phyloP scores from a whole-genome alignment of 305 asterid species.

The Rubia balearica region DNA sequence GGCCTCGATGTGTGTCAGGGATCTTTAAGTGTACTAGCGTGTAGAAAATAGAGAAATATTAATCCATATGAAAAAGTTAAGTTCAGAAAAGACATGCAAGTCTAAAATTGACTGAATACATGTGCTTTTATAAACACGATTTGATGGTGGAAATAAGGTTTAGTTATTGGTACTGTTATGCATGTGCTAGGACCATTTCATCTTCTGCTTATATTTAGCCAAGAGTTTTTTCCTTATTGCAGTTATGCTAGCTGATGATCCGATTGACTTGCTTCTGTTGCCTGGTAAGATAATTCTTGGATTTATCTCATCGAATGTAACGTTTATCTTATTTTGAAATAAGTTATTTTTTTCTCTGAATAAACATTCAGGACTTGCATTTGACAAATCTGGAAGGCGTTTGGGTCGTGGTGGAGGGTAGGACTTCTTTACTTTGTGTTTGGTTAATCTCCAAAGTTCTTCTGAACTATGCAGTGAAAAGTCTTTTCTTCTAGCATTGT shows the following conservation, averaged over 20 bases:
- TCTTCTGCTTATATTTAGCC: conserved; percentile 4
- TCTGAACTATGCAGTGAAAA: neutral
- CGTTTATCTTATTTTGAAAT: neutral
- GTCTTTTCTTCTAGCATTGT: neutral
- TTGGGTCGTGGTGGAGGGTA: conserved; percentile 99
- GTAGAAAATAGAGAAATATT: neutral
- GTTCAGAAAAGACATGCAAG: neutral
- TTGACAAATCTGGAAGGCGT: conserved; percentile 86
- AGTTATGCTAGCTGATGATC: conserved; percentile 78
- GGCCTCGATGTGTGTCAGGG: neutral
- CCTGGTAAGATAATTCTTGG: conserved; percentile 52
- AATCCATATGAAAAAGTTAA: neutral
- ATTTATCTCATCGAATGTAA: neutral
- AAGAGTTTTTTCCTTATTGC: conserved; percentile 25
- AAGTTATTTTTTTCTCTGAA: neutral
- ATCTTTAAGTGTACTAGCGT: neutral
- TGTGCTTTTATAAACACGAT: neutral
- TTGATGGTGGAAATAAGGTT: neutral
- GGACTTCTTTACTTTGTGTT: conserved; percentile 21
- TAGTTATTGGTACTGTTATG: neutral
- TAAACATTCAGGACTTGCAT: conserved; percentile 65
- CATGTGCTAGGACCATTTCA: neutral
- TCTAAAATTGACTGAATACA: neutral
- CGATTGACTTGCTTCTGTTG: conserved; percentile 78
- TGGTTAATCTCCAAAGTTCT: neutral